Percentiles rank a stretch among this genome's conserved stretches.
These are phyloP conservation scores for Hyphopichia pseudoburtonii DNA, from an alignment of 1,139 yeast genomes.

Conservation along the genomic window DNA sequence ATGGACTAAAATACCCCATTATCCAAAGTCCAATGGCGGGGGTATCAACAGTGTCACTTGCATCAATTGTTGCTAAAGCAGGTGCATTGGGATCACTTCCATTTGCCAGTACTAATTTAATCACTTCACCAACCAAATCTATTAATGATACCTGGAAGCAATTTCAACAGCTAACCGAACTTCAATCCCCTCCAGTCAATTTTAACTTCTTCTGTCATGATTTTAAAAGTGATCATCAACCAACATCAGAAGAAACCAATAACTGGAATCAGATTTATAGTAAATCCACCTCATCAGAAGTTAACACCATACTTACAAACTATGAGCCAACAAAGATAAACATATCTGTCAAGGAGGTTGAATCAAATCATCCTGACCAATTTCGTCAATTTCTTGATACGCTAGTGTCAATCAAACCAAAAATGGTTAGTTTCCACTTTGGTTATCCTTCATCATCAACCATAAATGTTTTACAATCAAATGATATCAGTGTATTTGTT, in stretches of 20 bases:
- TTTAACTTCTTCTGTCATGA: slow-evolving; percentile 50
- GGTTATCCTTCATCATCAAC: slow-evolving; percentile 41
- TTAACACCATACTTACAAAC: slow-evolving; percentile 7
- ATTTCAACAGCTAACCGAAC: slow-evolving; percentile 11
- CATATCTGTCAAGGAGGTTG: slow-evolving; percentile 37
- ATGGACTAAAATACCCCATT: slow-evolving; percentile 34
- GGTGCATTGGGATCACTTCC: slow-evolving; percentile 53
- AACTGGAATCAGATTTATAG: slow-evolving; percentile 26
- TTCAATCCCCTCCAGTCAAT: slow-evolving; percentile 25
- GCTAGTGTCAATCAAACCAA: slow-evolving; percentile 14
- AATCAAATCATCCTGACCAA: slow-evolving; percentile 9
- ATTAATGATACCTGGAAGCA: slow-evolving; percentile 14
- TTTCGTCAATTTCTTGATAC: slow-evolving; percentile 12
- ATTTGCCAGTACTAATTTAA: slow-evolving; percentile 33
- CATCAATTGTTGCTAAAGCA: slow-evolving; percentile 31
- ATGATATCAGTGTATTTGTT: slow-evolving; percentile 53
- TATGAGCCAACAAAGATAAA: slow-evolving; percentile 15
- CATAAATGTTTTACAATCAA: slow-evolving; percentile 39
- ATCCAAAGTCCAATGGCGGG: slow-evolving; percentile 60
- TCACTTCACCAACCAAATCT: slow-evolving; percentile 12
- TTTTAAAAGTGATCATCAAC: slow-evolving; percentile 15
- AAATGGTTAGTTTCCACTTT: slow-evolving; percentile 50
- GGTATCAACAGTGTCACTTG: slow-evolving; percentile 40
- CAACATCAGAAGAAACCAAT: slow-evolving; percentile 15
- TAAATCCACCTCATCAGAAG: slow-evolving; percentile 5